phyloP scores from a whole-genome alignment of 768 basidiomycete genomes.

The Fistulinella prunicolor region DNA sequence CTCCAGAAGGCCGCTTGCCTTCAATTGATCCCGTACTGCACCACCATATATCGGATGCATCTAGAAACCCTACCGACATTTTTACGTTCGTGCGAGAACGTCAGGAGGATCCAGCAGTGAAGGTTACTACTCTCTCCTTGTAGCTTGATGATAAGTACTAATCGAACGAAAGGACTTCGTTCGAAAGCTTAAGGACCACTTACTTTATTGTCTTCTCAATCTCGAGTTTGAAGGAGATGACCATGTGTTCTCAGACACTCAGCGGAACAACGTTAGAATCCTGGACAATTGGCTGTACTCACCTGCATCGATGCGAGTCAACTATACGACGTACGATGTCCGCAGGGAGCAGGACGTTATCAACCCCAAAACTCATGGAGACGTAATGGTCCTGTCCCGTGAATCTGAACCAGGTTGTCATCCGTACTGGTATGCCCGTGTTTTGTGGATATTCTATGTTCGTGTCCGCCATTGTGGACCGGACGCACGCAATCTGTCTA shows the following conservation, averaged over 20 bases:
- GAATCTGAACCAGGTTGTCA: constrained; percentile 12
- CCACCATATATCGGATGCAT: constrained; percentile 1
- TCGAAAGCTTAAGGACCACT: constrained; percentile 11
- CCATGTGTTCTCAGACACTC: constrained; percentile 3
- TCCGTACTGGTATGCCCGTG: constrained; percentile 33
- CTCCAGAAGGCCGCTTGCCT: no score
- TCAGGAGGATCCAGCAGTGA: constrained; percentile 1
- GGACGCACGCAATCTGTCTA: neutral
- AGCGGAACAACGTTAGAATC: constrained; percentile 14
- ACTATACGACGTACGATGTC: constrained; percentile 35
- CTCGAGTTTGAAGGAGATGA: constrained; percentile 5
- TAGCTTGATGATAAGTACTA: neutral
- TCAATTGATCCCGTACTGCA: neutral
- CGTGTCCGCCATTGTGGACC: constrained; percentile 16
- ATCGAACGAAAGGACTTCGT: constrained; percentile 4
- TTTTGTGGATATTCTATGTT: constrained; percentile 30
- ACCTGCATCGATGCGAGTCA: constrained; percentile 21
- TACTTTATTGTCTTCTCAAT: constrained; percentile 7
- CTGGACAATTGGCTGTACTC: constrained; percentile 18
- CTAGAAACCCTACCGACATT: neutral
- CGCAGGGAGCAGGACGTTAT: constrained; percentile 22
- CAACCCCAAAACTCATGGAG: constrained; percentile 4
- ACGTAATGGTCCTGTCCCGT: constrained; percentile 25
- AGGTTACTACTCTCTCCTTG: constrained; percentile 3
- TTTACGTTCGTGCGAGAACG: neutral